These are phyloP conservation scores for Stemphylium lycopersici DNA, from an alignment of 2,329 filamentous ascomycete species.

Conservation along the genomic window DNA sequence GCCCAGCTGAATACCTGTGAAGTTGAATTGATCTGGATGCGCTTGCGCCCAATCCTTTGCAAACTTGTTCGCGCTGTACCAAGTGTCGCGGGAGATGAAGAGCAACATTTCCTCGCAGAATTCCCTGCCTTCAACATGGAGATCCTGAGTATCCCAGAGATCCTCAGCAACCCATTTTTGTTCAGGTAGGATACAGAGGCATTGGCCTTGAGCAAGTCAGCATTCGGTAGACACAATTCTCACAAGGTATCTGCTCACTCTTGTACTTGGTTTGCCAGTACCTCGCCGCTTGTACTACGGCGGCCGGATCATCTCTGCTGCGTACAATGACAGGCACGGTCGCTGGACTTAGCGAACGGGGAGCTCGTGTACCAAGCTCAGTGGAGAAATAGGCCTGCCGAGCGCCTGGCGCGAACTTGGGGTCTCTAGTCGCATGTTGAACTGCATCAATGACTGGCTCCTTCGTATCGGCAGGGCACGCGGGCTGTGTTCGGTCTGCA, in stretches of 20 bases:
- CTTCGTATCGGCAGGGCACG: constrained; percentile 9
- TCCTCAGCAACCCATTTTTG: constrained; percentile 36
- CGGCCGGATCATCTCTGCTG: constrained; percentile 22
- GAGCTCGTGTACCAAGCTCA: constrained; percentile 25
- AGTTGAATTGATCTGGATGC: constrained; percentile 28
- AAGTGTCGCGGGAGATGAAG: constrained; percentile 37
- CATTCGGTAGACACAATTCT: too few species aligned
- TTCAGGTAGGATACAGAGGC: constrained; percentile 35
- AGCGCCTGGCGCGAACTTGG: constrained; percentile 9
- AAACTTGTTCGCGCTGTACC: constrained; percentile 23
- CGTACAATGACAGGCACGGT: constrained; percentile 33
- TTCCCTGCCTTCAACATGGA: constrained; percentile 36
- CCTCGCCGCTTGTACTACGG: constrained; percentile 28
- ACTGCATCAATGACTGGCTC: constrained; percentile 11
- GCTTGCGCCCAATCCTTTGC: constrained; percentile 28
- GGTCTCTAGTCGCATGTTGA: constrained; percentile 3
- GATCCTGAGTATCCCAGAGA: constrained; percentile 44
- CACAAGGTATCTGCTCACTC: background rate
- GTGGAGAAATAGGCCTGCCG: constrained; percentile 41
- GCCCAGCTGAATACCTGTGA: constrained; percentile 22
- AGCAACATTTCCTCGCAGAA: constrained; percentile 38
- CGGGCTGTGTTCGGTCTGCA: background rate
- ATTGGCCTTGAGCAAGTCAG: constrained; percentile 16
- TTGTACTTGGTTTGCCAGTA: constrained; percentile 33
- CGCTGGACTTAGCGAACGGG: constrained; percentile 21